Evolutionary conservation across 2,329 filamentous ascomycete genomes (phyloP), one percentile per base, ranked within the genome.

Genomic region (Ambrosiella cleistominuta): DNA sequence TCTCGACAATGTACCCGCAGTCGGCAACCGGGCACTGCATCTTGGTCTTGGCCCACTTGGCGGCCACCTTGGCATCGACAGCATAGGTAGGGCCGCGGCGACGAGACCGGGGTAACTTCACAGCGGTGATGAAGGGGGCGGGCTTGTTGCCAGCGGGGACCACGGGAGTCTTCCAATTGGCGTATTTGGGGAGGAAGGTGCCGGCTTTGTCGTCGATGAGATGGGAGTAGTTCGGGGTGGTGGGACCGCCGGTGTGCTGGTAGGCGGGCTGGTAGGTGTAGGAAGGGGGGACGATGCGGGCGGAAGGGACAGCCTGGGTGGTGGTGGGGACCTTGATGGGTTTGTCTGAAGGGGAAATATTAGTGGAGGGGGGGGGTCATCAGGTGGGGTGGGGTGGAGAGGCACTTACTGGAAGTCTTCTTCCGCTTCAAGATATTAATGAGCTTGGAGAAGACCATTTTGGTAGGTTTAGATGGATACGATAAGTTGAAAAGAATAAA

Each of bases 21-120:
- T 54, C 54, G 2, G 45, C 15, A 50, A 39, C 54, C n/a, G 58
- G 58, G 38, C 58, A 60, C 42, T 60, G 39, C 19, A 57, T 35
- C 9, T 54, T 36, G n/a, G 17, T 54, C 19, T 49, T 40, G 38
- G 52, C 17, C 52, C 44, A 39, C n/a, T 49, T 54, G 12, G 7
- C 37, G 2, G 40, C 39, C n/a, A 44, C 36, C 39, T 45, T 52
- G 5, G 19, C 35, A 27, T 27, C 50, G 19, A 35, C n/a, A 11
- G 36, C 2, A 52, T 27, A 7, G 19, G 36, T 52, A 7, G 50
- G 36, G 36, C n/a, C 50, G 15, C 11, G 36, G 50, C 19, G 19
- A 19, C 19, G 19, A 3, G 19, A 19, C 3, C 19, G 19, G 19
- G 19, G 19, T 1, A 3, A 3, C 19, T 19, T 19, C 19, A 19